Conservation (phyloP, 202 grass and related monocot species). For the Brachypodium distachyon region DNA sequence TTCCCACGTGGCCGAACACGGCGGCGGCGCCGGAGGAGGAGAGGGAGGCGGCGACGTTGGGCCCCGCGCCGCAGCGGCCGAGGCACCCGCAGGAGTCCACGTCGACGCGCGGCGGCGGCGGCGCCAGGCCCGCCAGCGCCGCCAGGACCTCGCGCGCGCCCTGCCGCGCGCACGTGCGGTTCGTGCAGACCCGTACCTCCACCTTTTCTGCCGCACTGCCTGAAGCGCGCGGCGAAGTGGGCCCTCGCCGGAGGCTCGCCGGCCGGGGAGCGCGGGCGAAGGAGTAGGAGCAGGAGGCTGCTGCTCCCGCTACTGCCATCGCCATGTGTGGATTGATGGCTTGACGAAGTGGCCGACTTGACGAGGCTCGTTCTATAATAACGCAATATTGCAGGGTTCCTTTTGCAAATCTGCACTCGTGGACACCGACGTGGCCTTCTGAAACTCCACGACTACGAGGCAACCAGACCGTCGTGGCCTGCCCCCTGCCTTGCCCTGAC, state of each 20-base stretch:
- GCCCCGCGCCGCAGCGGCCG: slow-evolving; percentile 66
- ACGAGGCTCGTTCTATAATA: not conserved
- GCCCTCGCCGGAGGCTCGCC: not conserved
- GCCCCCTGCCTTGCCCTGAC: not conserved
- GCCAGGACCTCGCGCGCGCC: slow-evolving; percentile 68
- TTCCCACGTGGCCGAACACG: slow-evolving; percentile 56
- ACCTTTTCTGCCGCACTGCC: not conserved
- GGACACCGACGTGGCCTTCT: too few species aligned
- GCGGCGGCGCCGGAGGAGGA: slow-evolving; percentile 7
- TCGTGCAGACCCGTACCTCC: slow-evolving; percentile 89
- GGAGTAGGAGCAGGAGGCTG: not conserved
- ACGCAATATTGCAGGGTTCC: not conserved
- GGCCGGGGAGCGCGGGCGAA: not conserved
- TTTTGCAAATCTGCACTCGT: not conserved
- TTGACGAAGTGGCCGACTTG: not conserved
- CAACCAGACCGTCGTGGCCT: not conserved
- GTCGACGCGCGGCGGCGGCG: slow-evolving; percentile 41
- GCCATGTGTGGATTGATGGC: not conserved
- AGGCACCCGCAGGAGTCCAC: slow-evolving; percentile 74
- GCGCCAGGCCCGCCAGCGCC: slow-evolving; percentile 51
- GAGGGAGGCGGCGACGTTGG: slow-evolving; percentile 50
- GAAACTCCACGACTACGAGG: not conserved
- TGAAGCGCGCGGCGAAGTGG: not conserved
- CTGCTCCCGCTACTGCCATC: slow-evolving; percentile 9
- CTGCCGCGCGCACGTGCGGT: slow-evolving; percentile 71